phyloP scores from a whole-genome alignment of 305 asterid genomes.

The Ajuga reptans region DNA sequence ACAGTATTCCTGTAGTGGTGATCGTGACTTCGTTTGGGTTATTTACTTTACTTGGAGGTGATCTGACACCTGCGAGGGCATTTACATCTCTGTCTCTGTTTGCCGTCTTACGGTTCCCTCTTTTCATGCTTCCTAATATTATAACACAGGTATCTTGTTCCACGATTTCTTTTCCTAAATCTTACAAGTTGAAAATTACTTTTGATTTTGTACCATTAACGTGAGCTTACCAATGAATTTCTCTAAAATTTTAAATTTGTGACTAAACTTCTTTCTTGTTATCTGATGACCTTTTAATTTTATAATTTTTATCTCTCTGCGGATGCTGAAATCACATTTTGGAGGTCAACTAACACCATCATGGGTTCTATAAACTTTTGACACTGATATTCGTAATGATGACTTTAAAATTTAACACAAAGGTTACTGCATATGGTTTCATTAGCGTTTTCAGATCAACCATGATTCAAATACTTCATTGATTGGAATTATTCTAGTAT shows the following conservation, averaged over 20 bases:
- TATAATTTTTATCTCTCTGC: background rate
- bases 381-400: background rate
- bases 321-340: background rate
- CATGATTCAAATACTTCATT: background rate
- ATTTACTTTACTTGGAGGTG: constrained; percentile 83
- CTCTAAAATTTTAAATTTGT: background rate
- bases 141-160: constrained; percentile 68
- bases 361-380: background rate
- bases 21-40: constrained; percentile 71
- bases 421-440: background rate
- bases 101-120: constrained; percentile 82
- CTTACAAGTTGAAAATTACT: background rate
- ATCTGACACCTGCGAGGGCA: constrained; percentile 95
- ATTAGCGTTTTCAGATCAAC: background rate
- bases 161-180: background rate
- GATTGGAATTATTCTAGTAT: background rate
- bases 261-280: background rate
- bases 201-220: background rate
- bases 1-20: constrained; percentile 92
- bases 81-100: constrained; percentile 86
- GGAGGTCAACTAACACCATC: background rate
- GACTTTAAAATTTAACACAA: background rate
- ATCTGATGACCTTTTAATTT: background rate
- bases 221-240: background rate
- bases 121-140: constrained; percentile 87